Base-by-base conservation (phyloP, 1,284 basidiomycete genomes). In the Jaminaea rosea region DNA sequence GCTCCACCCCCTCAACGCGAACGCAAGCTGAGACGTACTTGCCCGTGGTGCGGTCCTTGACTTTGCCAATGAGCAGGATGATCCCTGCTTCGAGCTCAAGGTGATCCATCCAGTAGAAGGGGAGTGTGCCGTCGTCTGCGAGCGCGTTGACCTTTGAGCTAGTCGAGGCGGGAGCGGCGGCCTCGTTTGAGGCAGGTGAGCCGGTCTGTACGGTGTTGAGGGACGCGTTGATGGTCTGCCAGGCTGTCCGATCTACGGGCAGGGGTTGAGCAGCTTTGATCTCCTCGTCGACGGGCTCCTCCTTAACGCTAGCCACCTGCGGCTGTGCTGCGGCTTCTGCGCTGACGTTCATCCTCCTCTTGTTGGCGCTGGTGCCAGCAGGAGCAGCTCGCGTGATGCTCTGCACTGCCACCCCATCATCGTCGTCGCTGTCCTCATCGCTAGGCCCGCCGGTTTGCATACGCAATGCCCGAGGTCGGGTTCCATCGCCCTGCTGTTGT, bases 11-110 rank as follows among this genome's bases (percentile, higher is more conserved):
- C 56, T 87, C 83, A 47, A 99, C 81, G 1, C 85, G 85, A 34
- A 98, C 79, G 63, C 88, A 92, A 60, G 87, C 88, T 21, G 88
- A 92, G n/a, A 88, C 79, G 81, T 85, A 96, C 52, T 77, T 77
- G 21, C 76, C 76, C 4, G 60, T 68, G 6, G 52, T 52, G 39
- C 58, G 59, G 59, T 72, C 67, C 47, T 63, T 65, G 58, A 73
- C 67, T 45, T 73, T 73, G 44, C 71, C 71, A 9, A 72, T 64
- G 9, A 73, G 63, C 54, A 63, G 62, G 44, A 73, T 59, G n/a
- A 60, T 57, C n/a, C 69, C 69, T 27, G 67, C 62, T 34, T 66
- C 59, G 26, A 58, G 52, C 47, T 73, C 71, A 19, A 57, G 56
- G 49, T 71, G 65, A 57, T 73, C 71, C 19, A 66, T 48, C 71